A percentile compares a stretch with the other conserved stretches of the same genome.
Evolutionary conservation across 2,329 filamentous ascomycete species (phyloP).

Genomic region (Allantophomopsis cytisporea): DNA sequence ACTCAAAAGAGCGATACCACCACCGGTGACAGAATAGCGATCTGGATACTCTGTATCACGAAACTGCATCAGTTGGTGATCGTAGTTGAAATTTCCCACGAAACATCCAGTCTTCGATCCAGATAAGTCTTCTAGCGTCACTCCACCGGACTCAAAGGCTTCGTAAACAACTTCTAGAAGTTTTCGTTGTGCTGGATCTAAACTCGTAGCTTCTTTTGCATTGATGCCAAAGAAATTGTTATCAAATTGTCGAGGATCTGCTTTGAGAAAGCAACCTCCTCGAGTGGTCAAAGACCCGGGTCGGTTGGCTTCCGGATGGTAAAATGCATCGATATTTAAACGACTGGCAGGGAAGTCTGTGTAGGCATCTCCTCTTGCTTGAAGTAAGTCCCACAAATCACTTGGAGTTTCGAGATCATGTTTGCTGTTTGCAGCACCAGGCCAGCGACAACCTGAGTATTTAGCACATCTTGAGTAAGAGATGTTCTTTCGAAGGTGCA

Average conservation of each 20-base stretch:
- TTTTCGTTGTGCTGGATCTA: slow-evolving; percentile 66
- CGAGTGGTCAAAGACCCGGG: not conserved
- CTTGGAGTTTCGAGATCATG: not conserved
- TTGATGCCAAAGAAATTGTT: slow-evolving; percentile 53
- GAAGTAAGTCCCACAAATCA: not conserved
- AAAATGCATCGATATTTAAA: not conserved
- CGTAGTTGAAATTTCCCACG: not conserved
- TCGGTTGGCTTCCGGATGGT: not conserved
- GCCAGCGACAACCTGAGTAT: not conserved
- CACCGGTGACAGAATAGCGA: slow-evolving; percentile 35
- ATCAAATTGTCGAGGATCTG: slow-evolving; percentile 6
- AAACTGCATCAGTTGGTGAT: not conserved
- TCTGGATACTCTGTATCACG: not conserved
- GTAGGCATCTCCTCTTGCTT: not conserved
- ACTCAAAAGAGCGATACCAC: slow-evolving; percentile 36
- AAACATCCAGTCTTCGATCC: too few species aligned
- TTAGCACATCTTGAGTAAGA: too few species aligned
- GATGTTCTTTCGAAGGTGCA: too few species aligned
- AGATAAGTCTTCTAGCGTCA: too few species aligned
- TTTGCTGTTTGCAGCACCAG: not conserved
- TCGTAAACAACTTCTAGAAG: slow-evolving; percentile 66
- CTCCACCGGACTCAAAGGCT: slow-evolving; percentile 25
- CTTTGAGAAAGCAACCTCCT: slow-evolving; percentile 1
- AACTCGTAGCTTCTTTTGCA: slow-evolving; percentile 62
- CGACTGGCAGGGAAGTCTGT: not conserved